Base-by-base conservation (phyloP, 768 basidiomycete genomes). In the Panellus pusillus region DNA sequence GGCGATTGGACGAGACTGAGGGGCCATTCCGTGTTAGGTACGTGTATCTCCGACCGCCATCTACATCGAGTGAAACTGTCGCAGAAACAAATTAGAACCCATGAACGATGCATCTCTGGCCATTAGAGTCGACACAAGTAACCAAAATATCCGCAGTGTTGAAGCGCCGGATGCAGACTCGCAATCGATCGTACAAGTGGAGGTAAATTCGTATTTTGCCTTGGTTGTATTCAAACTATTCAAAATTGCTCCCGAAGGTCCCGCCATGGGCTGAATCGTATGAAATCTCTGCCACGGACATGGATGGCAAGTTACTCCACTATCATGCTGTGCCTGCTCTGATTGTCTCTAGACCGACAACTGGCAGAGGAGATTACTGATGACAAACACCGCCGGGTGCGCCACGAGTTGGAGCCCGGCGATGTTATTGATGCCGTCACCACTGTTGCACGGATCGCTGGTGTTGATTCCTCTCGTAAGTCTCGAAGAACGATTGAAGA, bases 1-100 rank as follows among this genome's bases (percentile, higher is more conserved):
- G 94, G 94, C 74, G 86, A 29, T 69, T 96, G 41, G 94, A 96
- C 57, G 93, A 95, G 63, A 94, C 93, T 2, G 94, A 97, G 63
- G 94, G 93, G 1, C 93, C 93, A 1, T 80, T 90, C 61, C 82
- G 93, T 43, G 88, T 91, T 48, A 76, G 93, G 93, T 92, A 62
- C 27, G 77, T 59, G 13, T 14, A 4, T 18, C 17, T 20, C 15
- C 36, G 15, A 7, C 7, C 29, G 7, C 7, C 15, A 6, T 35
- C 50, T 15, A 44, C 8, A 20, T 18, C 52, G 6, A 54, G 24
- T 28, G 6, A 24, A 9, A 27, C 20, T 52, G 19, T 11, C 18
- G 9, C 45, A 93, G 91, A 61, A 91, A 88, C 67, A 90, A 89
- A 66, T 65, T 94, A 57, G 89, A 94, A 64, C 82, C 81, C 3